These are phyloP conservation scores for Wickerhamiella sorbophila DNA, from an alignment of 805 yeast genomes.

Conservation along the genomic window DNA sequence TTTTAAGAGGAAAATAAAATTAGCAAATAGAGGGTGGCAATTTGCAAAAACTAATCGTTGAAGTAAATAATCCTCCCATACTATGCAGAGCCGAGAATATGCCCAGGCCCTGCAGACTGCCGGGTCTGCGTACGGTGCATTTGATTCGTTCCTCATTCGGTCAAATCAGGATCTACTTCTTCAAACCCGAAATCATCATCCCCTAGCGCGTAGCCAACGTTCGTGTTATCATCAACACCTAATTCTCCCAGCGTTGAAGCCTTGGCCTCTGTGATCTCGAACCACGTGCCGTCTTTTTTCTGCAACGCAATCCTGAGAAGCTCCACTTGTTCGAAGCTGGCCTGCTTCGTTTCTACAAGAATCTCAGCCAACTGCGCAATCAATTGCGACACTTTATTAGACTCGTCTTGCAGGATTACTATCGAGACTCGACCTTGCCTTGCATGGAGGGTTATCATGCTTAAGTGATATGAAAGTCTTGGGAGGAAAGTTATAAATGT, in stretches of 20 bases:
- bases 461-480: no score
- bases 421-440: slow-evolving; percentile 8
- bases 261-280: slow-evolving; percentile 9
- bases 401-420: slow-evolving; percentile 9
- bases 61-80: no score
- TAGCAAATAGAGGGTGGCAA: no score
- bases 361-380: slow-evolving; percentile 19
- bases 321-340: slow-evolving; percentile 13
- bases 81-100: no score
- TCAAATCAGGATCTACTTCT: background rate
- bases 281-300: slow-evolving; percentile 7
- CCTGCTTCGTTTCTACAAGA: slow-evolving; percentile 14
- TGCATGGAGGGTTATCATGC: slow-evolving; percentile 11
- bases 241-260: slow-evolving; percentile 6
- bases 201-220: slow-evolving; percentile 13
- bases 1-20: no score
- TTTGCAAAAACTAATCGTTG: no score
- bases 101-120: no score
- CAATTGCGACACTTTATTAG: slow-evolving; percentile 8
- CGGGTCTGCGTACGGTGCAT: no score
- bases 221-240: slow-evolving; percentile 6
- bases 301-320: slow-evolving; percentile 13
- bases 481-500: no score
- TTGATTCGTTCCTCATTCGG: no score
- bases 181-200: slow-evolving; percentile 8